Conservation (phyloP, 257 asterid genomes). For the Nyctanthes arbortristis region DNA sequence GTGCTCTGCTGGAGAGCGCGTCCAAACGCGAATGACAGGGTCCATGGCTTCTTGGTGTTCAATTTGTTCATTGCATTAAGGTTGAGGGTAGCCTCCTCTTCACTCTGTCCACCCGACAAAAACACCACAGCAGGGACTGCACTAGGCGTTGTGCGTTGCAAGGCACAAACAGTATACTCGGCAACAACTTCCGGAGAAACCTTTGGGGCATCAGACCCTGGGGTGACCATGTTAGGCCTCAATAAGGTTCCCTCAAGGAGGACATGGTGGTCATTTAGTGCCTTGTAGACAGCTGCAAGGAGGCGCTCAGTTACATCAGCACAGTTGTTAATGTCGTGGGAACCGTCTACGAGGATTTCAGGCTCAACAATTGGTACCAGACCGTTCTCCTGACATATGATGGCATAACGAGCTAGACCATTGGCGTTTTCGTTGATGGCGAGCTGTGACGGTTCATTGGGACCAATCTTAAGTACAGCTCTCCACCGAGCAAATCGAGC, state of each 20-base stretch:
- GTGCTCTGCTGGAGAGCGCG: conserved; percentile 97
- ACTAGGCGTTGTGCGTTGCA: conserved; percentile 90
- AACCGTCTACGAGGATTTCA: conserved; percentile 74
- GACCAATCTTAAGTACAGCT: conserved; percentile 82
- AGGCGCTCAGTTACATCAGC: conserved; percentile 79
- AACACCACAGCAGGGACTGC: conserved; percentile 97
- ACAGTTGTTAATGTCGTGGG: conserved; percentile 58
- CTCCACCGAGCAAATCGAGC: conserved; percentile 96
- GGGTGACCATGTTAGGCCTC: conserved; percentile 86
- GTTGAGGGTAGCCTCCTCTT: conserved; percentile 84
- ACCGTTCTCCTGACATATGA: conserved; percentile 93
- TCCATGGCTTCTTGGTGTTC: conserved; percentile 83
- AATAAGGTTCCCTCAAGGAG: conserved; percentile 68
- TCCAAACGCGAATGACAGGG: conserved; percentile 83
- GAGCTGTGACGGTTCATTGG: conserved; percentile 83
- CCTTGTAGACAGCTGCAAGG: conserved; percentile 75
- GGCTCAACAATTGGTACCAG: conserved; percentile 80
- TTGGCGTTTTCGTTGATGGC: conserved; percentile 84
- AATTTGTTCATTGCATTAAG: conserved; percentile 92
- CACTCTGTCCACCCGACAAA: conserved; percentile 94
- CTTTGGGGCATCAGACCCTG: conserved; percentile 63
- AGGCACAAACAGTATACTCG: conserved; percentile 77
- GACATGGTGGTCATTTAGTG: conserved; percentile 71
- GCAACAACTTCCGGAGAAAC: conserved; percentile 73
- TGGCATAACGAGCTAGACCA: conserved; percentile 91